These are phyloP conservation scores for Plasmodium billcollinsi DNA, from an alignment of 169 alveolate genomes.

Conservation along the genomic window DNA sequence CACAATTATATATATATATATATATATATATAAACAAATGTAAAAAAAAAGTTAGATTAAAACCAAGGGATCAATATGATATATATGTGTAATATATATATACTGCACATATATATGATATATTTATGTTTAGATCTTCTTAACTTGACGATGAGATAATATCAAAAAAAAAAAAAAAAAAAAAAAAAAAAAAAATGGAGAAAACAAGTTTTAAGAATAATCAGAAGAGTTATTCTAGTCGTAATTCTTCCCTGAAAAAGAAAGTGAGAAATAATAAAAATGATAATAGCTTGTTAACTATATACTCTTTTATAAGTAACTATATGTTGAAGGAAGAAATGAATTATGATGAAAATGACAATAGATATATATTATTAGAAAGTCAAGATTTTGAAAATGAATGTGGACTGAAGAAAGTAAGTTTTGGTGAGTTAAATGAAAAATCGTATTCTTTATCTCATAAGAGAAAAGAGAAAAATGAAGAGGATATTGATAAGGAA, in stretches of 20 bases:
- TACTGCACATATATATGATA: neutral
- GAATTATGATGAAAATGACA: conserved; percentile 68
- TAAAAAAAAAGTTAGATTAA: neutral
- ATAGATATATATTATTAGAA: conserved; percentile 44
- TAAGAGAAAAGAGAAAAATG: neutral
- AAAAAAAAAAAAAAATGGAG: conserved; percentile 39
- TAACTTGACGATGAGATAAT: neutral
- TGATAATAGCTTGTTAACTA: conserved; percentile 48
- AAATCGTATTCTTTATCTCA: conserved; percentile 15
- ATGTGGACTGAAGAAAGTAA: conserved; percentile 21
- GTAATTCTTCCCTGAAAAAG: conserved; percentile 27
- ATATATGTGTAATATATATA: neutral
- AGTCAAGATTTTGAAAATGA: conserved; percentile 61
- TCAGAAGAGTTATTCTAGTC: conserved; percentile 1
- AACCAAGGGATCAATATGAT: neutral
- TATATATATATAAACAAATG: neutral
- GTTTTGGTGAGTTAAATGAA: conserved; percentile 41
- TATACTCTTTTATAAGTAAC: conserved; percentile 61
- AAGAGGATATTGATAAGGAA: neutral
- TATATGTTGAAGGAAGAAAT: conserved; percentile 61
- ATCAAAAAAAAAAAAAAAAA: neutral
- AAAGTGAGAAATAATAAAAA: conserved; percentile 26
- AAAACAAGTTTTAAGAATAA: conserved; percentile 15
- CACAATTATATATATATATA: no score
- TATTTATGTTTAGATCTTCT: neutral